Evolutionary conservation across 2,329 filamentous ascomycete species (phyloP).

Genomic region (Colletotrichum siamense): DNA sequence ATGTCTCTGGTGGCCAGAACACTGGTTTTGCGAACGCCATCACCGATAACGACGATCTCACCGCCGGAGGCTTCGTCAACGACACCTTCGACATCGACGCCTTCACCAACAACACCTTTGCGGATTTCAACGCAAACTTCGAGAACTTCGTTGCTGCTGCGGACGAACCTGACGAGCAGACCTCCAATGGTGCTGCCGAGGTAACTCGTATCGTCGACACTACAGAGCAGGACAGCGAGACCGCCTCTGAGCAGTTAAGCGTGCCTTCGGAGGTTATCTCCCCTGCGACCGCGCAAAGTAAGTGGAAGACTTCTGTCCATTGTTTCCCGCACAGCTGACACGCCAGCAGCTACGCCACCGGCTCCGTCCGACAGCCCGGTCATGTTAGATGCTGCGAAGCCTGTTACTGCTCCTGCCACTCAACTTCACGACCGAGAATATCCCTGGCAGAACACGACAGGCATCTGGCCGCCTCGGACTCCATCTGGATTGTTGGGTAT

Average conservation of each 20-base stretch:
- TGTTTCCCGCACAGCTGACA: neutral
- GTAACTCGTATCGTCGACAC: rapidly evolving
- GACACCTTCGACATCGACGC: neutral
- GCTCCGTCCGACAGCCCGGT: neutral
- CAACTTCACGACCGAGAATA: neutral
- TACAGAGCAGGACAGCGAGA: neutral
- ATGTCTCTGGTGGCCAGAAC: neutral
- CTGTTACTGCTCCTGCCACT: neutral
- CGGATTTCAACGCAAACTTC: rapidly evolving
- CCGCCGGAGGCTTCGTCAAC: neutral
- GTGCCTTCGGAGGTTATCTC: neutral
- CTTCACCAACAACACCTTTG: neutral
- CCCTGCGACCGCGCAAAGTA: neutral
- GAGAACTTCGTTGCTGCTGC: neutral
- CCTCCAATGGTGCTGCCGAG: rapidly evolving
- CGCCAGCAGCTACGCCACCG: neutral
- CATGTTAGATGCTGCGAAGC: neutral
- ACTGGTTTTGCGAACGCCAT: neutral
- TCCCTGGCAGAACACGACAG: neutral
- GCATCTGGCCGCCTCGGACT: neutral
- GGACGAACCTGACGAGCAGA: neutral
- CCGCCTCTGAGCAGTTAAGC: neutral
- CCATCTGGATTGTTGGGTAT: neutral
- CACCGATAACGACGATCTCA: neutral
- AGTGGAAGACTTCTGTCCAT: neutral